A percentile compares a stretch with the other conserved stretches of the same genome.
These are phyloP conservation scores for Tylopilus felleus DNA, from an alignment of 768 basidiomycete genomes.

Conservation along the genomic window DNA sequence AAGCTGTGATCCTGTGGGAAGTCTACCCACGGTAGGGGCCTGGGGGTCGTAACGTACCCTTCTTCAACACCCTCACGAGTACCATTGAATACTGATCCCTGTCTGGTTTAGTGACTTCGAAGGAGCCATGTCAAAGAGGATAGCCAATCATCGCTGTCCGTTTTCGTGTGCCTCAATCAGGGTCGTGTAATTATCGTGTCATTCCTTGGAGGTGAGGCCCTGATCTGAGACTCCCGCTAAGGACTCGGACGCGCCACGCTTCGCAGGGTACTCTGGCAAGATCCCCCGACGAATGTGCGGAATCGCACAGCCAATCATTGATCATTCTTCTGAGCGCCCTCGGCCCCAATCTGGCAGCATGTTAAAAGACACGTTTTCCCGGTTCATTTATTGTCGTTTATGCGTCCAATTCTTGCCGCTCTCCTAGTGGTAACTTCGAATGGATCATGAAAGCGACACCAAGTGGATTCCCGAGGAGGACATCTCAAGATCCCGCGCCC, in stretches of 20 bases:
- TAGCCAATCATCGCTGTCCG: neutral
- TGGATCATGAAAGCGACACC: conserved; percentile 5
- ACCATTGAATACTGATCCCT: neutral
- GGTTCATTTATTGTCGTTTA: neutral
- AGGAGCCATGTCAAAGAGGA: neutral
- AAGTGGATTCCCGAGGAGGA: neutral
- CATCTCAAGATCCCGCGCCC: neutral
- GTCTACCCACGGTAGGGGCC: conserved; percentile 11
- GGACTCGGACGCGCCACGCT: neutral
- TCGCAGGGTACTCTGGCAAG: neutral
- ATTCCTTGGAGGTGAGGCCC: conserved; percentile 1
- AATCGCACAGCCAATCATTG: neutral
- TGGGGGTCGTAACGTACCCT: neutral
- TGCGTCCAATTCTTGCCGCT: neutral
- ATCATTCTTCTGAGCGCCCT: neutral
- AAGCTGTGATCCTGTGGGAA: neutral
- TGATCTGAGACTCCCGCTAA: neutral
- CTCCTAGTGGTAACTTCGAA: conserved; percentile 8
- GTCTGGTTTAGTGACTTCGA: neutral
- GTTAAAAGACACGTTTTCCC: conserved; percentile 14
- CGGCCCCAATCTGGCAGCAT: conserved; percentile 1
- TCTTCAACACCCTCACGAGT: neutral
- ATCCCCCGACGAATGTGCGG: conserved; percentile 23
- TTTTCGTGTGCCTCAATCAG: conserved; percentile 4
- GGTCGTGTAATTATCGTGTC: neutral